Evolutionary conservation across 2,329 filamentous ascomycete genomes (phyloP), one percentile per base, ranked within the genome.

Genomic region (Rachicladosporium sp.): DNA sequence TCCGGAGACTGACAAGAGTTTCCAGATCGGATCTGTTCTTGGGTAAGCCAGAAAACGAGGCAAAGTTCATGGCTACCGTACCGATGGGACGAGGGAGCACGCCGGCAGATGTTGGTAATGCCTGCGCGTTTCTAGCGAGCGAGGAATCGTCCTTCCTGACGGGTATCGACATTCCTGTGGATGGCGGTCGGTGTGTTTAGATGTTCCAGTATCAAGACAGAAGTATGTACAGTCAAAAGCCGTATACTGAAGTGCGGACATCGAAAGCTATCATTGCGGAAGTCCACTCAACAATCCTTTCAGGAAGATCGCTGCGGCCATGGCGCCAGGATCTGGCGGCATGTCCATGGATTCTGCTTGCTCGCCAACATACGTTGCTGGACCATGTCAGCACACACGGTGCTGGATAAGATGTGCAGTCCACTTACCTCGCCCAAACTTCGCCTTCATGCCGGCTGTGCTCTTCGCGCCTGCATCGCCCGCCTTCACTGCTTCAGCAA

Each of bases 61-160:
- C 70, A 44, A 66, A 62, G 2, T 73, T 78, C 45, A 62, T 74
- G 23, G 67, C 68, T 2, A 66, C 68, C 0, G 63, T 78, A 5
- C 74, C 73, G 0, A 58, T 78, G 1, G 73, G 73, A 2, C 61
- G 74, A 9, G 64, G 68, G 3, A 71, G 71, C 1, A 70, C 69
- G n/a, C 70, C 75, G 1, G 64, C 68, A 6, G 82, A 87, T 55
- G 71, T 87, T 29, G 80, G 78, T 2, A 82, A 83, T 51, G 78
- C 79, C 19, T 78, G 74, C 45, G 68, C 78, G 11, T 87, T 80
- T 54, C 57, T 87, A 33, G 78, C 78, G 2, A 82, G 78, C 43
- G 77, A 84, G 19, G 82, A 86, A 52, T 78, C 76, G 0, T 69
- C 65, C 3, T 85, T 86, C 50, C 73, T 87, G 46, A 84, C 80